These are phyloP conservation scores for Erucastrum elatum DNA, from an alignment of 345 rosid species.

Conservation along the genomic window DNA sequence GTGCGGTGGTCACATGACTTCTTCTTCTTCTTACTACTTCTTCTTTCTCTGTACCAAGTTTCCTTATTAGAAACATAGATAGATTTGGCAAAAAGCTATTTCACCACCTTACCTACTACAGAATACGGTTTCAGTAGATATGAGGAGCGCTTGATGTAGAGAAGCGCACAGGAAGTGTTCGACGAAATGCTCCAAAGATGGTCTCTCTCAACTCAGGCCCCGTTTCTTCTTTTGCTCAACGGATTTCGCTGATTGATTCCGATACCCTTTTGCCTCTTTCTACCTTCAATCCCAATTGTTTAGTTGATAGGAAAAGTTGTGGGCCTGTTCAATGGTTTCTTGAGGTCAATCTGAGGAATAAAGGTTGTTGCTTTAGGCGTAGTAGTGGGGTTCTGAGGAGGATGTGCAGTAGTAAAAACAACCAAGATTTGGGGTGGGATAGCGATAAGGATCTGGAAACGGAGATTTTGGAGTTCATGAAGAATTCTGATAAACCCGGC, in stretches of 20 bases:
- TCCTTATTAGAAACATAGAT: not conserved
- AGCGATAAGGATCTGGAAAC: conserved; percentile 60
- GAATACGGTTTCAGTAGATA: conserved; percentile 6
- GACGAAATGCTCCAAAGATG: conserved; percentile 97
- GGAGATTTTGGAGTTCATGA: conserved; percentile 88
- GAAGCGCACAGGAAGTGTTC: conserved; percentile 42
- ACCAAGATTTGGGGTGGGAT: conserved; percentile 39
- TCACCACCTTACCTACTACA: not conserved
- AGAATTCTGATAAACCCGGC: conserved; percentile 56
- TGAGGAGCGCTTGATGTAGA: not conserved
- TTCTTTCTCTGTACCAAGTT: not conserved
- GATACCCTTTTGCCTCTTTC: conserved; percentile 29
- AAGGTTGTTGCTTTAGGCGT: conserved; percentile 36
- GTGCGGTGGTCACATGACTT: conserved; percentile 36
- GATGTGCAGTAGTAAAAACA: conserved; percentile 45
- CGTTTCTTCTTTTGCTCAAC: conserved; percentile 32
- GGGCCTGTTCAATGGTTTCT: conserved; percentile 39
- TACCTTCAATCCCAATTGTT: conserved; percentile 13
- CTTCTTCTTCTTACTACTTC: not conserved
- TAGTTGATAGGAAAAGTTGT: conserved; percentile 23
- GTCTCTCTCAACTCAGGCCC: conserved; percentile 48
- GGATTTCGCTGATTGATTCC: conserved; percentile 36
- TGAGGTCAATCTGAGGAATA: conserved; percentile 40
- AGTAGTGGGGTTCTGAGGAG: conserved; percentile 46
- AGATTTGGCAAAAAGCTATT: not conserved